These are phyloP conservation scores for Zasmidium angulare DNA, from an alignment of 2,329 filamentous ascomycete genomes.

Conservation along the genomic window DNA sequence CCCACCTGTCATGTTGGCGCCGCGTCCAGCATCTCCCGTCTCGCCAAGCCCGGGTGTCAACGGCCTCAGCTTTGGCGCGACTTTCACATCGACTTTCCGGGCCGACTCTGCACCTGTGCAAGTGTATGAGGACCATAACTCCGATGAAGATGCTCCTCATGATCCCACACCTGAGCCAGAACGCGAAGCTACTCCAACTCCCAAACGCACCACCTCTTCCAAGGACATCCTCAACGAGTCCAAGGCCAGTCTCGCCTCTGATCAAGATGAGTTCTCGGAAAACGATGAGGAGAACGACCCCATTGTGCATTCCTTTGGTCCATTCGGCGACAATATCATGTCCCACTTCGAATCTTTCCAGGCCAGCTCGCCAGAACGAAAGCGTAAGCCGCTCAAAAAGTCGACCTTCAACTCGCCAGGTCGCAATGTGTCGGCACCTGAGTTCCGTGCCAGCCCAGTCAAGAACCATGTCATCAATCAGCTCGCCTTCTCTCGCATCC, in stretches of 20 bases:
- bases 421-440: constrained; percentile 23
- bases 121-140: constrained; percentile 71
- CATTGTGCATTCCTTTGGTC: constrained; percentile 86
- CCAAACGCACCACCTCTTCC: constrained; percentile 16
- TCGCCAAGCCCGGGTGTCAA: constrained; percentile 64
- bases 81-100: constrained; percentile 46
- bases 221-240: constrained; percentile 16
- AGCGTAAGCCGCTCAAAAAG: constrained; percentile 35
- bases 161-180: constrained; percentile 28
- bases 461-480: constrained; percentile 92
- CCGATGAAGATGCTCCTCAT: constrained; percentile 50
- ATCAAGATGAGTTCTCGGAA: constrained; percentile 67
- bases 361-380: constrained; percentile 62
- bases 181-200: constrained; percentile 17
- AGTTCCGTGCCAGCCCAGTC: constrained; percentile 46
- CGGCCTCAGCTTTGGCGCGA: constrained; percentile 31
- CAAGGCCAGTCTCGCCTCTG: constrained; percentile 24
- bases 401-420: constrained; percentile 28
- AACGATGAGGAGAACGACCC: constrained; percentile 94
- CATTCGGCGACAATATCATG: constrained; percentile 83
- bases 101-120: constrained; percentile 52
- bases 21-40: constrained; percentile 68
- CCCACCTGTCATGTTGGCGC: constrained; percentile 61
- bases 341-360: constrained; percentile 76
- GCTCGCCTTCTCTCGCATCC: constrained; percentile 88